phyloP scores from a whole-genome alignment of 352 stramenopile species.

The Pythium sukuiense region DNA sequence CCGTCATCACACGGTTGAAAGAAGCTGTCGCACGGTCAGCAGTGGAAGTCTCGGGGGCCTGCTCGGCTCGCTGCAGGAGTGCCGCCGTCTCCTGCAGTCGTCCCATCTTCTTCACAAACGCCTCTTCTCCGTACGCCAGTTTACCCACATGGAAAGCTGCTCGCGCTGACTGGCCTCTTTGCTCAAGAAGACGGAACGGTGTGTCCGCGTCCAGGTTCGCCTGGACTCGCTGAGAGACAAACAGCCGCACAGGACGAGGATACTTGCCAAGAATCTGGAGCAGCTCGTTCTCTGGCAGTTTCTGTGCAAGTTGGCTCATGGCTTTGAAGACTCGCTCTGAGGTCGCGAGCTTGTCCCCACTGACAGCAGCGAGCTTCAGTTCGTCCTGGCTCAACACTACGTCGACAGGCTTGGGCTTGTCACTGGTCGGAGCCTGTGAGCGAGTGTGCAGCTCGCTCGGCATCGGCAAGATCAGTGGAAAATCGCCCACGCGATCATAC shows the following conservation, averaged over 20 bases:
- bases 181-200: conserved; percentile 33
- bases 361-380: conserved; percentile 44
- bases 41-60: neutral
- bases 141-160: conserved; percentile 43
- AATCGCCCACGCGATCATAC: conserved; percentile 41
- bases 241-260: conserved; percentile 42
- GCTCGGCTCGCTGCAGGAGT: conserved; percentile 28
- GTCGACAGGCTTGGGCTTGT: conserved; percentile 23
- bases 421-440: neutral
- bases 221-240: conserved; percentile 41
- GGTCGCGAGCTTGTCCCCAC: conserved; percentile 45
- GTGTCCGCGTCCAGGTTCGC: conserved; percentile 32
- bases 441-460: conserved; percentile 33
- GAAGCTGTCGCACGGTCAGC: conserved; percentile 29
- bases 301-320: conserved; percentile 34
- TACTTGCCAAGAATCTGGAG: conserved; percentile 44
- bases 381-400: conserved; percentile 21
- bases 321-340: conserved; percentile 46
- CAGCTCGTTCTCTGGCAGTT: conserved; percentile 36
- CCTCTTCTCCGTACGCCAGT: conserved; percentile 45
- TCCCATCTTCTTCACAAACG: conserved; percentile 39
- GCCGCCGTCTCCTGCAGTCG: conserved; percentile 41
- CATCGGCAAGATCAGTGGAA: conserved; percentile 37
- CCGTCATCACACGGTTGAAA: conserved; percentile 53
- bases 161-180: conserved; percentile 30